Conservation (phyloP, 257 asterid species). For the Solanum stenotomum region DNA sequence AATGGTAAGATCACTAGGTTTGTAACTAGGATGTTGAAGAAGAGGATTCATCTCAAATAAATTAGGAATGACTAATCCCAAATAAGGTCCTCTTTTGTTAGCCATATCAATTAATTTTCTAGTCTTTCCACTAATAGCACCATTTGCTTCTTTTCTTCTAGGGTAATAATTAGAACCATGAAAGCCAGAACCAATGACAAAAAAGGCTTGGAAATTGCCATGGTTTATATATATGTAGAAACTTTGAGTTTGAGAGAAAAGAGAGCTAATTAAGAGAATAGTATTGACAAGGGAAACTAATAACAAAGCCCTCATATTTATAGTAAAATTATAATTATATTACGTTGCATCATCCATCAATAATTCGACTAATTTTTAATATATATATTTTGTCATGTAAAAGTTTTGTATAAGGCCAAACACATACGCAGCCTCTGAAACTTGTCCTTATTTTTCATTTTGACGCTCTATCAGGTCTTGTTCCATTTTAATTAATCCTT, state of each 20-base stretch:
- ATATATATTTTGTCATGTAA: too few relatives aligned
- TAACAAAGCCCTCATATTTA: background rate
- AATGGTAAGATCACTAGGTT: constrained; percentile 22
- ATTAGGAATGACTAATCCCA: constrained; percentile 50
- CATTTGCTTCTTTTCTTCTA: constrained; percentile 10
- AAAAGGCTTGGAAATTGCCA: background rate
- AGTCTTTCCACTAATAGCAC: constrained; percentile 4
- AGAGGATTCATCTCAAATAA: constrained; percentile 44
- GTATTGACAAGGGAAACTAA: background rate
- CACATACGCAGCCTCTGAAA: fast-evolving
- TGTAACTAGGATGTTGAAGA: constrained; percentile 36
- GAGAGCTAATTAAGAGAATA: background rate
- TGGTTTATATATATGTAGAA: background rate
- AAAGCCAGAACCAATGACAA: background rate
- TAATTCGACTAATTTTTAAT: too few relatives aligned
- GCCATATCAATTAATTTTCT: constrained; percentile 20
- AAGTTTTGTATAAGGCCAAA: too few relatives aligned
- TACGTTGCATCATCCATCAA: too few relatives aligned
- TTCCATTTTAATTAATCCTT: too few relatives aligned
- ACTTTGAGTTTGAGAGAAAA: background rate
- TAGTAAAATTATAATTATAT: background rate
- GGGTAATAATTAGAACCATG: background rate
- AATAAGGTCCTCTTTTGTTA: constrained; percentile 37
- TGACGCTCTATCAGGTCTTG: too few relatives aligned
- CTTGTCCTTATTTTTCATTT: too few relatives aligned